A percentile compares a stretch with the other conserved stretches of the same genome.
phyloP scores from a whole-genome alignment of 148 eudicot species.

The Cornus controversa region DNA sequence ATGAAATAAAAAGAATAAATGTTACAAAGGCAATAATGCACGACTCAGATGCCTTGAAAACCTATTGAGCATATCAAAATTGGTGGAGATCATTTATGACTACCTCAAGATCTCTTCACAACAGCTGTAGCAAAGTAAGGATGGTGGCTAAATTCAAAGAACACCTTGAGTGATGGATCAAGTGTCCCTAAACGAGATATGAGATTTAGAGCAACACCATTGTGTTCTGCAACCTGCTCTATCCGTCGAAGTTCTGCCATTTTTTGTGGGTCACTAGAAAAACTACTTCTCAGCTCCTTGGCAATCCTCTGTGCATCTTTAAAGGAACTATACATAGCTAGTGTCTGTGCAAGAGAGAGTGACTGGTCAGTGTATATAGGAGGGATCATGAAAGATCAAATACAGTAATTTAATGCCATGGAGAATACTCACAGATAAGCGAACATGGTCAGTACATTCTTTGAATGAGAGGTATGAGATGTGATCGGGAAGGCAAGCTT shows the following conservation, averaged over 20 bases:
- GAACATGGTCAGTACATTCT: slow-evolving; percentile 65
- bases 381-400: neutral
- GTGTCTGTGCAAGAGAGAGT: slow-evolving; percentile 40
- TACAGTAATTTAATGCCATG: neutral
- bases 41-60: slow-evolving; percentile 21
- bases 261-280: slow-evolving; percentile 55
- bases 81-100: neutral
- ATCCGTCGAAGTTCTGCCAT: slow-evolving; percentile 70
- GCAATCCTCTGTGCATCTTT: slow-evolving; percentile 87
- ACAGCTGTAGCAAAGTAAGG: slow-evolving; percentile 80
- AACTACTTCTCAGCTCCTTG: slow-evolving; percentile 67
- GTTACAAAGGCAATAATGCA: slow-evolving; percentile 15
- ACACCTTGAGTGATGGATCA: slow-evolving; percentile 72
- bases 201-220: slow-evolving; percentile 71
- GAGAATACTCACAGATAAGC: slow-evolving; percentile 57
- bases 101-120: slow-evolving; percentile 75
- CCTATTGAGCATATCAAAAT: slow-evolving; percentile 32
- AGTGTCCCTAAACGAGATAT: slow-evolving; percentile 61
- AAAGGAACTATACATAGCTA: slow-evolving; percentile 65
- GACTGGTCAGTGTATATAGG: neutral
- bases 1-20: neutral
- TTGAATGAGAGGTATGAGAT: slow-evolving; percentile 62
- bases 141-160: slow-evolving; percentile 79
- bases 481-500: slow-evolving; percentile 85
- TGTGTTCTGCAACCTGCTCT: slow-evolving; percentile 93